A percentile compares a stretch with the other conserved stretches of the same genome.
Conservation (phyloP, 192 early-diverging fungal genomes). For the Gorgonomyces haynaldii region DNA sequence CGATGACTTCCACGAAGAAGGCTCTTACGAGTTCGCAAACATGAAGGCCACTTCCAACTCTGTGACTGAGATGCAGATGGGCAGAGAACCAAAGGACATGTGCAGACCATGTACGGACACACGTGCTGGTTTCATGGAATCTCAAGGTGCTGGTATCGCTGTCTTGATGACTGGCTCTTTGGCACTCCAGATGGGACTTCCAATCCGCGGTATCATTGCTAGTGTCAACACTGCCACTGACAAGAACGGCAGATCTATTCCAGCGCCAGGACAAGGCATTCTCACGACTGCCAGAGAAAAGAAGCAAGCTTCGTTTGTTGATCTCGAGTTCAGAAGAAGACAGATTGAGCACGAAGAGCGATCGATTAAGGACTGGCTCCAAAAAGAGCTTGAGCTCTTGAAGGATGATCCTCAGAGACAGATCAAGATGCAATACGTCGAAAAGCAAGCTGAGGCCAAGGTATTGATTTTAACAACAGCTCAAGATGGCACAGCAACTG, state of each 20-base stretch:
- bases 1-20: slow-evolving; percentile 90
- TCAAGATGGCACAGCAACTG: slow-evolving; percentile 43
- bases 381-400: slow-evolving; percentile 62
- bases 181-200: slow-evolving; percentile 85
- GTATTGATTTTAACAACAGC: not conserved
- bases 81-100: slow-evolving; percentile 81
- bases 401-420: not conserved
- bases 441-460: not conserved
- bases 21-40: slow-evolving; percentile 87
- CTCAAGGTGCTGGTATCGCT: slow-evolving; percentile 78
- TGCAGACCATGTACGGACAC: slow-evolving; percentile 80
- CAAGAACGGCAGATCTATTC: slow-evolving; percentile 86
- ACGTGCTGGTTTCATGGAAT: slow-evolving; percentile 87
- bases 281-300: slow-evolving; percentile 80
- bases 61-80: slow-evolving; percentile 68
- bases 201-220: slow-evolving; percentile 84
- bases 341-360: no score
- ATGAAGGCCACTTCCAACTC: slow-evolving; percentile 90
- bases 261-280: slow-evolving; percentile 90
- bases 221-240: slow-evolving; percentile 82
- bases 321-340: not conserved
- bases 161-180: slow-evolving; percentile 80
- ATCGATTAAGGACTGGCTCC: slow-evolving; percentile 6
- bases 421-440: not conserved
- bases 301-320: no score